Conservation (phyloP, 148 eudicot species). For the Mesembryanthemum crystallinum region DNA sequence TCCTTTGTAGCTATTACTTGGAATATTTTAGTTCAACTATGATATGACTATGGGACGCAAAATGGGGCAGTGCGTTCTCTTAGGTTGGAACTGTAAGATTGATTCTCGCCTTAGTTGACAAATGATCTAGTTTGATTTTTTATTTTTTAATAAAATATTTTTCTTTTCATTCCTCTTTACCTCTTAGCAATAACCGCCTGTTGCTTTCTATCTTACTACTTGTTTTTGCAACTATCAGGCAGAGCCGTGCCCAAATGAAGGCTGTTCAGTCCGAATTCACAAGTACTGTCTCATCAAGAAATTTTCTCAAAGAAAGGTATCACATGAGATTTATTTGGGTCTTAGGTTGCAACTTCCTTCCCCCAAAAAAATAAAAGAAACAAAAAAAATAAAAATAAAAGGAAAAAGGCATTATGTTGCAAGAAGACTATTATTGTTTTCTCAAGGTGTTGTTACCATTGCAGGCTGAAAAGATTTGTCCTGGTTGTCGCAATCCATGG, state of each 20-base stretch:
- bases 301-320: conserved; percentile 69
- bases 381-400: too few relatives aligned
- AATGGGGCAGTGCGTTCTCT: not conserved
- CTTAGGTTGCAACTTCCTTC: not conserved
- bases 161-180: not conserved
- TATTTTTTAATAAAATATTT: not conserved
- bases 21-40: not conserved
- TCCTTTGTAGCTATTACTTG: not conserved
- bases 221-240: conserved; percentile 46
- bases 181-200: not conserved
- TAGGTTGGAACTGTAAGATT: not conserved
- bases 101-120: not conserved
- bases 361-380: too few relatives aligned
- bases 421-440: not conserved
- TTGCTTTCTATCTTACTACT: conserved; percentile 14
- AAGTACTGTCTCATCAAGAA: conserved; percentile 68
- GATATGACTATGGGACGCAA: not conserved
- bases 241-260: conserved; percentile 64
- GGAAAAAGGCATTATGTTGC: not conserved
- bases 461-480: conserved; percentile 74
- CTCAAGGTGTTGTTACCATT: not conserved
- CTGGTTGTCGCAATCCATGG: conserved; percentile 74
- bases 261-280: conserved; percentile 69
- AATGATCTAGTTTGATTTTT: not conserved
- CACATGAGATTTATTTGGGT: not conserved